Percentiles rank a stretch among this genome's conserved stretches.
phyloP scores from a whole-genome alignment of 2,329 filamentous ascomycete species.

The Eurotiales sp. region DNA sequence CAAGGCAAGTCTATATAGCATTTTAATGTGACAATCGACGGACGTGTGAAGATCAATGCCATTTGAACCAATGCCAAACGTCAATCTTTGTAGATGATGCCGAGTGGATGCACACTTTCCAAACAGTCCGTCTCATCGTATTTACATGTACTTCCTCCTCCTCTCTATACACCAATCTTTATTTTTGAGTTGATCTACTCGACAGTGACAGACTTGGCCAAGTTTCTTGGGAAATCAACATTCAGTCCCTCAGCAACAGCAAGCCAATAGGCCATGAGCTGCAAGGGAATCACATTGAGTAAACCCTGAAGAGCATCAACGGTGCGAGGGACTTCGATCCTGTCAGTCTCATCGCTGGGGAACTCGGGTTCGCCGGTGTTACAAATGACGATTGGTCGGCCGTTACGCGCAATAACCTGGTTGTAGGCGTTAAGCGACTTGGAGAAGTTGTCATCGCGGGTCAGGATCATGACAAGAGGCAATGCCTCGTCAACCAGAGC shows the following conservation, averaged over 20 bases:
- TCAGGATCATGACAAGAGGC: constrained; percentile 99
- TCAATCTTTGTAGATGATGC: too few relatives aligned
- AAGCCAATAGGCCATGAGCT: constrained; percentile 98
- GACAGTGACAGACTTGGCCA: constrained; percentile 98
- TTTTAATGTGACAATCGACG: too few relatives aligned
- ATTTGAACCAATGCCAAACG: too few relatives aligned
- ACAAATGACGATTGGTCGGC: constrained; percentile 98
- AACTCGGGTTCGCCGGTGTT: constrained; percentile 89
- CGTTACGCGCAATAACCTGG: constrained; percentile 94
- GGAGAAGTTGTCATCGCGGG: constrained; percentile 90
- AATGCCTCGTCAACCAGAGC: constrained; percentile 97
- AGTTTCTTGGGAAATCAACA: constrained; percentile 96
- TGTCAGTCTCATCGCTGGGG: constrained; percentile 79
- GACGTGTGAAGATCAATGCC: too few relatives aligned
- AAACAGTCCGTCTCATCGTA: too few relatives aligned
- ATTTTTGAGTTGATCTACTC: too few relatives aligned
- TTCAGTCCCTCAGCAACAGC: constrained; percentile 94
- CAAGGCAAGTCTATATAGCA: too few relatives aligned
- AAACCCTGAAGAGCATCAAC: constrained; percentile 95
- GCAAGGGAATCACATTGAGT: constrained; percentile 94
- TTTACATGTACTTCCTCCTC: too few relatives aligned
- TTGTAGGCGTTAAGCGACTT: constrained; percentile 99
- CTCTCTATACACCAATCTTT: too few relatives aligned
- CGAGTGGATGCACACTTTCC: too few relatives aligned
- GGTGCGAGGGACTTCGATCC: constrained; percentile 95